Conservation (phyloP, 1,284 basidiomycete species). For the Trametes polyzona region DNA sequence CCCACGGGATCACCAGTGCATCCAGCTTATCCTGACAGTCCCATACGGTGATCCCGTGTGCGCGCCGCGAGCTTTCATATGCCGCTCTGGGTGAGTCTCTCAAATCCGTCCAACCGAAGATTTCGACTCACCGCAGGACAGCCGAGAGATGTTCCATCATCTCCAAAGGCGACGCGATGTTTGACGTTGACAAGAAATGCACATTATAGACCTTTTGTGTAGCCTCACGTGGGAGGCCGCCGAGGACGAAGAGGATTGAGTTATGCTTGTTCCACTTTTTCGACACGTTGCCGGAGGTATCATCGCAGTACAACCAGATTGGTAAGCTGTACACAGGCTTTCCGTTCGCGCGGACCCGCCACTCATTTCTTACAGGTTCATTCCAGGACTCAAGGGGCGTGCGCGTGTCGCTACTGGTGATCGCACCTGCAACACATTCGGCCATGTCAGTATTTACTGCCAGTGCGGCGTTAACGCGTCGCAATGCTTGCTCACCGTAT, state of each 20-base stretch:
- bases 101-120: neutral
- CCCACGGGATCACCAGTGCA: constrained; percentile 38
- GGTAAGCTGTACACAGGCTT: neutral
- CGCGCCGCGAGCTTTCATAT: neutral
- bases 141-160: neutral
- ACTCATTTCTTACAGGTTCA: neutral
- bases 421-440: neutral
- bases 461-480: neutral
- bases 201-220: constrained; percentile 35
- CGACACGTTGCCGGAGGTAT: constrained; percentile 44
- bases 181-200: constrained; percentile 48
- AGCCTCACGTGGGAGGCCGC: constrained; percentile 32
- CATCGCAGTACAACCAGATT: constrained; percentile 13
- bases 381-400: neutral
- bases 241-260: constrained; percentile 39
- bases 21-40: constrained; percentile 21
- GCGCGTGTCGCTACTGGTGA: neutral
- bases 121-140: neutral
- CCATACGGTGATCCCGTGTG: constrained; percentile 2
- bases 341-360: neutral
- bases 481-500: neutral
- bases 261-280: constrained; percentile 53
- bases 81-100: neutral
- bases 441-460: too few species aligned
- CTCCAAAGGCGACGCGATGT: constrained; percentile 44